These are phyloP conservation scores for Didymellaceae sp. DNA, from an alignment of 2,329 filamentous ascomycete genomes.

Conservation along the genomic window DNA sequence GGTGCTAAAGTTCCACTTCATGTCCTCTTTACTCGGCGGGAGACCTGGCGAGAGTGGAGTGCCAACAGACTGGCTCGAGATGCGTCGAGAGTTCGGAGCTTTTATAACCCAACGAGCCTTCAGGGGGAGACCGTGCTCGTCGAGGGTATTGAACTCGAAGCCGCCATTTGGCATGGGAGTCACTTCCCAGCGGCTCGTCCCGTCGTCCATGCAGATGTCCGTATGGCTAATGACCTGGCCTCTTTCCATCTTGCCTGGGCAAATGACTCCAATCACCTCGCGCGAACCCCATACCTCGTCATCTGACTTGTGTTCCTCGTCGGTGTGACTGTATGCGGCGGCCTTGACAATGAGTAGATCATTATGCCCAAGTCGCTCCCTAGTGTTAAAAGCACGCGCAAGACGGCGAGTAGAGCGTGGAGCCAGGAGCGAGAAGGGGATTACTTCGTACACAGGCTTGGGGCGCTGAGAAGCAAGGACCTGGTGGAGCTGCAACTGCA, in stretches of 20 bases:
- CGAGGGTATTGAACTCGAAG: slow-evolving; percentile 65
- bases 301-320: slow-evolving; percentile 54
- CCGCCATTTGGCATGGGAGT: slow-evolving; percentile 52
- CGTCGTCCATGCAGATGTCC: slow-evolving; percentile 68
- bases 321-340: slow-evolving; percentile 64
- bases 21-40: slow-evolving; percentile 40
- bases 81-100: slow-evolving; percentile 32
- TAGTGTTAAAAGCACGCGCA: slow-evolving; percentile 69
- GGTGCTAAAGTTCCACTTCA: slow-evolving; percentile 78
- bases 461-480: slow-evolving; percentile 67
- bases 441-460: slow-evolving; percentile 73
- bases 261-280: slow-evolving; percentile 73
- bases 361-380: slow-evolving; percentile 68
- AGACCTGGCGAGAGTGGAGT: slow-evolving; percentile 26
- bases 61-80: slow-evolving; percentile 32
- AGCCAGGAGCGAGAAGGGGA: slow-evolving; percentile 69
- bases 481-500: slow-evolving; percentile 75
- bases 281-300: slow-evolving; percentile 58
- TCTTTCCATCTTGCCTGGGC: slow-evolving; percentile 62
- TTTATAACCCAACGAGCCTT: slow-evolving; percentile 74
- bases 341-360: slow-evolving; percentile 75
- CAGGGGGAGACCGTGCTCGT: slow-evolving; percentile 63
- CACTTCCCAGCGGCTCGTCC: slow-evolving; percentile 53
- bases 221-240: slow-evolving; percentile 65
- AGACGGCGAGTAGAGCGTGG: slow-evolving; percentile 55